Evolutionary conservation across 2,329 filamentous ascomycete species (phyloP), one percentile per base, ranked within the genome.

Genomic region (Epichloe elymi): DNA sequence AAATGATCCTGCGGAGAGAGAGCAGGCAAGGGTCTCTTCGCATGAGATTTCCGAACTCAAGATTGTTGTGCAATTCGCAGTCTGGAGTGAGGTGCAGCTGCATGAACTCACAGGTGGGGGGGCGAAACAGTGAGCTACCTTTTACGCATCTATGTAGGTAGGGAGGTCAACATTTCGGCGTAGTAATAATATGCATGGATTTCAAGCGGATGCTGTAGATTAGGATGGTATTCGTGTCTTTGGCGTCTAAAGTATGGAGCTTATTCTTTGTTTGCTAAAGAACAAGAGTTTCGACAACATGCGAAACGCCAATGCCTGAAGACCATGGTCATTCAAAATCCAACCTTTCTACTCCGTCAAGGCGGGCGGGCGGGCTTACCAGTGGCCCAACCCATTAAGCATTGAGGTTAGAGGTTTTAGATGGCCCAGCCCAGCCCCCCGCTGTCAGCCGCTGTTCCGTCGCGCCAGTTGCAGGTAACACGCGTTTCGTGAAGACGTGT

Each of bases 401-500:
- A 19, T 19, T 19, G 19, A 19, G 20, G 23, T 26, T 26, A 7
- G n/a, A 41, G 39, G 17, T 41, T 41, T 42, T 42, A 30, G 26
- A 30, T 20, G 40, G 12, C 12, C 40, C 8, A 2, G 11, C 6
- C 14, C 10, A 14, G 40, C 40, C 30, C 40, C 30, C 45, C 45
- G 36, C 45, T 15, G 6, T 19, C 45, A 35, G 45, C 45, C 35
- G 17, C 30, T 30, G 4, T 39, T 17, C 46, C 10, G 17, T 15
- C 45, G 45, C 45, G 17, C 33, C 39, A 12, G 38, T 17, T 33
- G 11, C 38, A 6, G 4, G 11, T 30, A 20, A 42, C 33, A 52
- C 53, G 53, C 53, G 53, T 53, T 44, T 48, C 44, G 44, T 53
- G 50, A 45, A 49, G 42, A 30, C 52, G 54, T 49, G 53, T 46